Conservation (phyloP, 768 basidiomycete species). For the Calocybe cyanea region DNA sequence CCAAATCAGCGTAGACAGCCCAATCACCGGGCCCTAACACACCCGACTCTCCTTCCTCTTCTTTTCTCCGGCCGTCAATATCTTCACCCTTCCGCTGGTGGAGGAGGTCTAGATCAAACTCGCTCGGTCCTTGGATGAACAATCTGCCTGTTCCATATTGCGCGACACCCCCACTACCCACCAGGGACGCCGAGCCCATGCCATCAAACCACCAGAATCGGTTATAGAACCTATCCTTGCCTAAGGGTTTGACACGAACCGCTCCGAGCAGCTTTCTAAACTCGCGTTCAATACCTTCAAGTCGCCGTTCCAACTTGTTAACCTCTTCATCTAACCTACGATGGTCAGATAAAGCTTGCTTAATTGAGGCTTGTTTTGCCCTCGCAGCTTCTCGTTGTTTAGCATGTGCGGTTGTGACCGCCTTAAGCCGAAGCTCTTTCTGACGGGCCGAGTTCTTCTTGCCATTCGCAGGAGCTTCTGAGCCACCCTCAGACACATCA, state of each 20-base stretch:
- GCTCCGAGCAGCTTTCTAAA: constrained; percentile 87
- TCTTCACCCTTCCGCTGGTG: constrained; percentile 55
- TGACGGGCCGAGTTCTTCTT: constrained; percentile 46
- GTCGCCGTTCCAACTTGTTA: constrained; percentile 71
- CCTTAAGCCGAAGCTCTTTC: constrained; percentile 49
- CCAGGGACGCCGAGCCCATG: constrained; percentile 77
- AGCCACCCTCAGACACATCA: constrained; percentile 63
- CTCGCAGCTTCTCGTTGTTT: constrained; percentile 81
- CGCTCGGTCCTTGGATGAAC: constrained; percentile 90
- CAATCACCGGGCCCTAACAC: constrained; percentile 76
- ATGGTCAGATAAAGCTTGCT: constrained; percentile 79
- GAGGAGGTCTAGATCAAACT: constrained; percentile 73
- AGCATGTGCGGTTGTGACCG: constrained; percentile 56
- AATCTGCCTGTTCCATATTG: constrained; percentile 87
- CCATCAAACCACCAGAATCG: constrained; percentile 99
- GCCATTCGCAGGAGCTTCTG: constrained; percentile 52
- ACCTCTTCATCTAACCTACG: constrained; percentile 87
- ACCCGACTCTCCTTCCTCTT: constrained; percentile 80
- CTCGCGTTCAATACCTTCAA: constrained; percentile 89
- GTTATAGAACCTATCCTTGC: constrained; percentile 91
- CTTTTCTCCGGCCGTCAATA: constrained; percentile 55
- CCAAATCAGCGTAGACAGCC: constrained; percentile 85
- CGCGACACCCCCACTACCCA: constrained; percentile 73
- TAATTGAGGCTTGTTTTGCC: constrained; percentile 72
- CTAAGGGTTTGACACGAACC: constrained; percentile 83